Evolutionary conservation across 805 yeast species (phyloP), one percentile per base, ranked within the genome.

Genomic region (Saccharomycopsis microspora): DNA sequence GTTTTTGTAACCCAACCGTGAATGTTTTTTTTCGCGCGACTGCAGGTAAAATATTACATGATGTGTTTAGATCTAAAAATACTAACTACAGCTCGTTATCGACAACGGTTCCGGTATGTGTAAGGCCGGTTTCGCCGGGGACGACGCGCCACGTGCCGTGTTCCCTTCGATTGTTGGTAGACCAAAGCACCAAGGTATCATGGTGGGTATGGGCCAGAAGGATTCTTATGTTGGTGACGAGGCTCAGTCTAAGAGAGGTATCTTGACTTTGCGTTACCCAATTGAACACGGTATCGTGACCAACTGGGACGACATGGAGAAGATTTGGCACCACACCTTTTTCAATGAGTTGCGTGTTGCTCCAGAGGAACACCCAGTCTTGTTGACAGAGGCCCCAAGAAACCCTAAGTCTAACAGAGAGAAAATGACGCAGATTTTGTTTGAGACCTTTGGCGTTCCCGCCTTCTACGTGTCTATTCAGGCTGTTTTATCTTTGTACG

Each of bases 101-200:
- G 98, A 90, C 72, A 90, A 90, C 76, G 98, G 98, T 78, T 93
- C 98, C 68, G 98, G 98, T 81, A 93, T 93, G 97, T 93, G 98
- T 83, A 93, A 93, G 72, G 98, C 98, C 90, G 98, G 98, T 75
- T 93, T 89, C 70, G 97, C 98, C 81, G 98, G 98, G 78, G 97
- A 93, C 69, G 98, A 93, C 77, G 97, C 97, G 58, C 98, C 98
- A 69, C 85, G 97, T 73, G 97, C 98, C 65, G 98, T 93, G 62
- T 93, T 93, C 90, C 98, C 98, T 67, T 93, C 97, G 55, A 90
- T 93, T 66, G 98, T 90, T 58, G 98, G 98, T 76, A 93, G 98
- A 78, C 97, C 98, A 78, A 89, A 96, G 82, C 98, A 93, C 72
- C 97, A 93, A 74, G 97, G 97, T 82, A 89, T 88, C 79, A 89